phyloP scores from a whole-genome alignment of 2,329 filamentous ascomycete genomes.

The Apiospora aurea region DNA sequence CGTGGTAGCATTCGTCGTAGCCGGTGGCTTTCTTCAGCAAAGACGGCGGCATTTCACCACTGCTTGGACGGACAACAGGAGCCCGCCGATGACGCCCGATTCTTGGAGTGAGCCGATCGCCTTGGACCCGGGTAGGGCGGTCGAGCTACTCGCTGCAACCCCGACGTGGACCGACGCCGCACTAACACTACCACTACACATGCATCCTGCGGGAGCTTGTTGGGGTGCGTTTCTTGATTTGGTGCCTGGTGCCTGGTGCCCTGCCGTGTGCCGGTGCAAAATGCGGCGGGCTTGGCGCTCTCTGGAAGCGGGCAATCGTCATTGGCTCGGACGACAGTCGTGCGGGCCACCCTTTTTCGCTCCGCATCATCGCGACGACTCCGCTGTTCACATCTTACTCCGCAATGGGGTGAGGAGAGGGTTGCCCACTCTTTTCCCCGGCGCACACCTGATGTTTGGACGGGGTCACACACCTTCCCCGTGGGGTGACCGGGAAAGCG shows the following conservation, averaged over 20 bases:
- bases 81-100: slow-evolving; percentile 6
- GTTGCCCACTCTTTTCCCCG: slow-evolving; percentile 17
- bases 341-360: background rate
- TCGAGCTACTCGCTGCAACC: background rate
- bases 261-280: background rate
- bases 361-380: slow-evolving; percentile 17
- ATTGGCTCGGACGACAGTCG: slow-evolving; percentile 23
- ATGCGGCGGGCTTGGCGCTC: background rate
- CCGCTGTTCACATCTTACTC: background rate
- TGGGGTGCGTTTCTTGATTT: background rate
- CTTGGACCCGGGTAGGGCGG: background rate
- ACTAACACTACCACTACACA: background rate
- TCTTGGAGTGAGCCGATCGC: background rate
- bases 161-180: background rate
- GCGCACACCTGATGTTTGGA: background rate
- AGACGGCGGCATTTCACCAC: background rate
- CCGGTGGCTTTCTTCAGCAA: too few relatives aligned
- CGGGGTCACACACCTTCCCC: slow-evolving; percentile 6
- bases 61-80: background rate
- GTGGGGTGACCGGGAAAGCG: background rate
- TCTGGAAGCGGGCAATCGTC: background rate
- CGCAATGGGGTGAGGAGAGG: slow-evolving; percentile 17
- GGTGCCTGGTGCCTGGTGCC: background rate
- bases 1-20: background rate
- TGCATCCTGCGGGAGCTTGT: background rate